Base-by-base conservation (phyloP, 1,139 yeast genomes). In the Pichia terricola region DNA sequence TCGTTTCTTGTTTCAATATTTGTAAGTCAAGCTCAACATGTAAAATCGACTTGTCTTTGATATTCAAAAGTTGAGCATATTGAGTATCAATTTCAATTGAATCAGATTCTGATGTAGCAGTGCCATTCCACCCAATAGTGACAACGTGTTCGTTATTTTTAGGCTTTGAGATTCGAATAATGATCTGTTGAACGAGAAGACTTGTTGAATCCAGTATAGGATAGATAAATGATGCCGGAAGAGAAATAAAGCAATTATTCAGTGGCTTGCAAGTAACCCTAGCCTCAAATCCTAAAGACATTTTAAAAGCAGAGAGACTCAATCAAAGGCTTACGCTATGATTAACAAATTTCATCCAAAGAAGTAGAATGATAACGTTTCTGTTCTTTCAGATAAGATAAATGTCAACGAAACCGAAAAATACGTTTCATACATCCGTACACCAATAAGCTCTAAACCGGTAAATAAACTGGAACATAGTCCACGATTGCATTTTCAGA, bases 61-160 rank as follows among this genome's bases (percentile, higher is more conserved):
- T 53, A 1, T 68, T 69, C 8, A 73, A 51, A 3, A 63, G 50
- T 34, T 54, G 49, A 28, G 80, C 79, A 67, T 79, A 61, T 50
- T 73, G 55, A 0, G 83, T 77, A 55, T 79, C 85, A 6, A 81
- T 64, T 52, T 77, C 82, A 3, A 79, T 45, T 4, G 52, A 64
- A 58, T 26, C 61, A 52, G 1, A 33, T 25, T 47, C 46, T 2
- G 37, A 30, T 0, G 59, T 50, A 32, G 55, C 53, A 37, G 50
- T 54, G 4, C 63, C 63, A 28, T 51, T 56, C 61, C 62, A 59
- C 2, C 63, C 63, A 30, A 56, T 41, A 22, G 50, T 45, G 4
- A 41, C 43, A 4, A 38, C 37, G 3, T 35, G 34, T 26, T 43
- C 43, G 25, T 41, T 48, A 4, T 53, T 47, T 35, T 45, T 43